Base-by-base conservation (phyloP, 1,139 yeast species). In the Zygoascus hellenicus region DNA sequence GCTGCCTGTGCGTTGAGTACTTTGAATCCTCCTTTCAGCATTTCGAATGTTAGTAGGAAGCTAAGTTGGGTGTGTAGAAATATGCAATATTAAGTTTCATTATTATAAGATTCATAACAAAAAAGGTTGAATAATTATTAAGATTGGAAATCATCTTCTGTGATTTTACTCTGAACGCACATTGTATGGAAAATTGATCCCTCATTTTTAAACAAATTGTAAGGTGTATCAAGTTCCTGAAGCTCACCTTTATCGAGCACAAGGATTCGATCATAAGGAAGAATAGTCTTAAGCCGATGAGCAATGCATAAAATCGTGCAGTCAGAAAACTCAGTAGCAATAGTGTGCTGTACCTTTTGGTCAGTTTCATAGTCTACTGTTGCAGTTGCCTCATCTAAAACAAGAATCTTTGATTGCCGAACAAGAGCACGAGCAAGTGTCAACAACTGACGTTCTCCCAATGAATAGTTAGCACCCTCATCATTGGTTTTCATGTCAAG, bases 371-470 rank as follows among this genome's bases (percentile, higher is more conserved):
- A 82, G 62, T 85, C 95, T 38, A 85, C 92, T 9, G 85, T 79
- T 0, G 94, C 83, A 0, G 95, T 85, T 13, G 95, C 94, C 63
- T 85, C 95, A 62, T 85, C 95, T 50, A 85, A 65, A 51, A 85
- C 80, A 54, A 85, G 68, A 49, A 85, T 78, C 59, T 75, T 78
- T 5, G 87, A 71, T 43, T 77, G 74, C 53, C 87, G 75, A n/a
- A 83, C 87, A 52, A 85, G 69, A 0, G 95, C 90, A 55, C 94
- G 74, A 0, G 92, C 87, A 54, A 85, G 74, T 1, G 92, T 83
- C 48, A 85, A 66, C 53, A 85, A 66, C 63, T 85, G 95, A 46
- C 86, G 75, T 63, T 85, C 92, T 42, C 95, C 95, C 28, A 83
- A 70, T 3, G 90, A 83, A 61, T 81, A 83, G 60, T 85, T 85